Evolutionary conservation across 495 filamentous ascomycete species (phyloP).

Genomic region (Hypomontagnella submonticulosa): DNA sequence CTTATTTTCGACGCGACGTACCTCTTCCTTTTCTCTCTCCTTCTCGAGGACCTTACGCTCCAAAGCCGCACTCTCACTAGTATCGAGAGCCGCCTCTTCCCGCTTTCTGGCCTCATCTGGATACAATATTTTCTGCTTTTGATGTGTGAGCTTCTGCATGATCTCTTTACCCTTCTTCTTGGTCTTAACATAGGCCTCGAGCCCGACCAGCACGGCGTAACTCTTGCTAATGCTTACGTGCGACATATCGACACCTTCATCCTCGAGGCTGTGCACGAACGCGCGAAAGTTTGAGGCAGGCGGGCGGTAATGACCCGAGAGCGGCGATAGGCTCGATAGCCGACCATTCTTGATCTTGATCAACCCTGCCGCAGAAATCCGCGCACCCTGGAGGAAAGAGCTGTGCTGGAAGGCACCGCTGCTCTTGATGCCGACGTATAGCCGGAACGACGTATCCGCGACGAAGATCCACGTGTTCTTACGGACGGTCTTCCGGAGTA

Average conservation of each 20-base stretch:
- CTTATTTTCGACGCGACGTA: constrained; percentile 52
- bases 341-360: constrained; percentile 87
- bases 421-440: constrained; percentile 93
- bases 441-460: constrained; percentile 83
- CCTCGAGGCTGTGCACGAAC: constrained; percentile 77
- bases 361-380: constrained; percentile 84
- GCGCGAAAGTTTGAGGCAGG: constrained; percentile 80
- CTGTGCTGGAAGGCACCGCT: constrained; percentile 90
- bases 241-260: constrained; percentile 81
- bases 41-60: constrained; percentile 56
- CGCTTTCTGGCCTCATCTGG: constrained; percentile 55
- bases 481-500: constrained; percentile 74
- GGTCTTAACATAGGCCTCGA: constrained; percentile 78
- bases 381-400: constrained; percentile 83
- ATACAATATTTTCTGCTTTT: constrained; percentile 54
- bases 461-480: constrained; percentile 94
- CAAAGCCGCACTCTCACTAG: constrained; percentile 61
- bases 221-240: constrained; percentile 79
- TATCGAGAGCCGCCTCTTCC: constrained; percentile 58
- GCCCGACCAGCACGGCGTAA: constrained; percentile 82
- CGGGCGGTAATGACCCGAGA: constrained; percentile 89
- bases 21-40: constrained; percentile 49
- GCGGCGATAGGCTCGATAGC: constrained; percentile 63
- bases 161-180: constrained; percentile 67
- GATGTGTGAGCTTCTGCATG: constrained; percentile 48